A percentile compares a stretch with the other conserved stretches of the same genome.
Conservation (phyloP, 768 basidiomycete species). For the Pleurotus cornucopiae region DNA sequence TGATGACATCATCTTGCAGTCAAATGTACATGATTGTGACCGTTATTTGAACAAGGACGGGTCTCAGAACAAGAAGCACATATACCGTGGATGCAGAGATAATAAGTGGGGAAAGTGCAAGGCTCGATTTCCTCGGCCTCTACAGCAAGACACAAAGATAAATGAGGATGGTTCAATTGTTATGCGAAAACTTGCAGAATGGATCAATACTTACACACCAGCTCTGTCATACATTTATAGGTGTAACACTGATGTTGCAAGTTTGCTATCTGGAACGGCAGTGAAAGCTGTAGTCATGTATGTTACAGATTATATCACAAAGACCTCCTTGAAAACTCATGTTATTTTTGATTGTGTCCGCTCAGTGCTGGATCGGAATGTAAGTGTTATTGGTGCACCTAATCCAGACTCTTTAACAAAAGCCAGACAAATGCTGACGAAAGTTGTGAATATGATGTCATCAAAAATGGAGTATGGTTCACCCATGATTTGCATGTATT, state of each 20-base stretch:
- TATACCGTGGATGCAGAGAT: neutral
- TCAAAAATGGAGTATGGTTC: slow-evolving; percentile 24
- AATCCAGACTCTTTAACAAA: slow-evolving; percentile 9
- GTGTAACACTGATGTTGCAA: slow-evolving; percentile 28
- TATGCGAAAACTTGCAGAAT: slow-evolving; percentile 24
- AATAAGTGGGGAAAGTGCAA: slow-evolving; percentile 15
- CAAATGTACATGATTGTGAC: slow-evolving; percentile 26
- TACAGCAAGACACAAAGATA: slow-evolving; percentile 9
- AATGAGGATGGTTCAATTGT: slow-evolving; percentile 21
- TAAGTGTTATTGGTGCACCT: neutral
- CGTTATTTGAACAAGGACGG: slow-evolving; percentile 14
- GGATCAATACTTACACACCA: slow-evolving; percentile 24
- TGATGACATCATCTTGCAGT: slow-evolving; percentile 23
- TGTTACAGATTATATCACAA: slow-evolving; percentile 27
- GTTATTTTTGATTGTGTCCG: slow-evolving; percentile 15
- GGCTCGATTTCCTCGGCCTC: slow-evolving; percentile 21
- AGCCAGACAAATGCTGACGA: slow-evolving; percentile 19
- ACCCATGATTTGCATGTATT: slow-evolving; percentile 16
- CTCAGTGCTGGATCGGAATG: slow-evolving; percentile 12
- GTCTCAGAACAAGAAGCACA: slow-evolving; percentile 6
- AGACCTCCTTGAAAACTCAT: slow-evolving; percentile 25
- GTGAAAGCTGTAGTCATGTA: slow-evolving; percentile 29
- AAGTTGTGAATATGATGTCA: slow-evolving; percentile 24
- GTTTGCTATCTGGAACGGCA: slow-evolving; percentile 27
- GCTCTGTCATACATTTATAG: slow-evolving; percentile 21